Evolutionary conservation across 1,284 basidiomycete genomes (phyloP).

Genomic region (Apiotrichum montevideense): DNA sequence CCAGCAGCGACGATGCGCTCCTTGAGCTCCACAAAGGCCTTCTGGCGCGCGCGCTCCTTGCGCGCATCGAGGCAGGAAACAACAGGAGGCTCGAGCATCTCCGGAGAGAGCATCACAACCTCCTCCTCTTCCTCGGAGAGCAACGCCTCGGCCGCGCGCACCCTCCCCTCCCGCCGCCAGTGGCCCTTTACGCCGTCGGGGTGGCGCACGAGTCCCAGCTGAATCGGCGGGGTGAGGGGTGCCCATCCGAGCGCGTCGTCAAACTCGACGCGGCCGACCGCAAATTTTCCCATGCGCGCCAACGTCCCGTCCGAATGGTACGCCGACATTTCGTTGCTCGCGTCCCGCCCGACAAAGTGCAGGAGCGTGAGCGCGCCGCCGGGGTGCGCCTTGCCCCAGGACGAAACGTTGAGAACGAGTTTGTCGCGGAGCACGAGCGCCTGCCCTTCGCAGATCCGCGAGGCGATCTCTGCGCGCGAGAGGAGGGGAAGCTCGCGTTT

Average conservation of each 20-base stretch:
- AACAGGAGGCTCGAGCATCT: constrained; percentile 46
- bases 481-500: constrained; percentile 7
- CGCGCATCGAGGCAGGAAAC: constrained; percentile 54
- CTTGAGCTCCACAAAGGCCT: constrained; percentile 76
- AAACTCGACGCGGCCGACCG: constrained; percentile 60
- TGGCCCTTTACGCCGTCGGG: constrained; percentile 34
- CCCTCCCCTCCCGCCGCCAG: constrained; percentile 40
- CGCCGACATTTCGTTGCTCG: constrained; percentile 87
- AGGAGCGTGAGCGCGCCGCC: constrained; percentile 84
- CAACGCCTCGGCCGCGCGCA: constrained; percentile 22
- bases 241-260: constrained; percentile 54
- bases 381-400: constrained; percentile 81
- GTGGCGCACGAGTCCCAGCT: constrained; percentile 69
- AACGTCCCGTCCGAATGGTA: constrained; percentile 72
- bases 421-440: constrained; percentile 71
- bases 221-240: constrained; percentile 82
- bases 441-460: constrained; percentile 64
- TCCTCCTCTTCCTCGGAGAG: background rate
- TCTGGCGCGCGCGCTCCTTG: constrained; percentile 64
- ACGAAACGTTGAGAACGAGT: constrained; percentile 69
- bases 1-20: constrained; percentile 68
- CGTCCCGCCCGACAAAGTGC: constrained; percentile 94
- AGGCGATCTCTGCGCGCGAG: constrained; percentile 30
- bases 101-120: constrained; percentile 22
- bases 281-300: constrained; percentile 63